These are phyloP conservation scores for Clitopilus passeckerianus DNA, from an alignment of 768 basidiomycete species.

Conservation along the genomic window DNA sequence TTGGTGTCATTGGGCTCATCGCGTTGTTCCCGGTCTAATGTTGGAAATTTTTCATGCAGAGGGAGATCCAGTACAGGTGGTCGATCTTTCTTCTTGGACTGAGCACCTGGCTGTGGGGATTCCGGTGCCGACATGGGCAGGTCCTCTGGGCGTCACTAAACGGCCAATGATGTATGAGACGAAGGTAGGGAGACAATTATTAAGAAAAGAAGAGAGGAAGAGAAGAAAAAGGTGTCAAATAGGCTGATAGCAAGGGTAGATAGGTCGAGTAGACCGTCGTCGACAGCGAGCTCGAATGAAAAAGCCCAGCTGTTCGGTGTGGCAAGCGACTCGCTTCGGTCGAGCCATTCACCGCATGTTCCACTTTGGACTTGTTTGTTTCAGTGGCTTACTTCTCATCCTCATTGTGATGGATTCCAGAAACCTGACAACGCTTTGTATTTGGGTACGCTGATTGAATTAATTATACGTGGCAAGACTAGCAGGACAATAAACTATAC, in stretches of 20 bases:
- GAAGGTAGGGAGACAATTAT: conserved; percentile 16
- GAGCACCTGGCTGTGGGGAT: conserved; percentile 32
- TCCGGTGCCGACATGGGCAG: conserved; percentile 38
- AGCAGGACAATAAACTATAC: too few relatives aligned
- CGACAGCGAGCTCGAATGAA: conserved; percentile 8
- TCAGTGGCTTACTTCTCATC: conserved; percentile 12
- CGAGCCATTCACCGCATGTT: conserved; percentile 30
- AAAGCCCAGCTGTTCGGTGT: conserved; percentile 12
- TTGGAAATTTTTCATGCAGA: conserved; percentile 27
- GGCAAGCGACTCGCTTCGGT: conserved; percentile 9
- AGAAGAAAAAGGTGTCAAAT: conserved; percentile 13
- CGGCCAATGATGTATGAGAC: background rate
- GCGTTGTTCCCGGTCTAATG: conserved; percentile 33
- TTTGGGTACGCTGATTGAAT: background rate
- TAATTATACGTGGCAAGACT: too few relatives aligned
- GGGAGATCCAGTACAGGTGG: conserved; percentile 48
- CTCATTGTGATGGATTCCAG: background rate
- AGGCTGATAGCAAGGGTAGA: conserved; percentile 7
- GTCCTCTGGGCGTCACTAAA: conserved; percentile 4
- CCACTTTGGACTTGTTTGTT: conserved; percentile 31
- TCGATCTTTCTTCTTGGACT: conserved; percentile 42
- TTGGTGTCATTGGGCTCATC: conserved; percentile 22
- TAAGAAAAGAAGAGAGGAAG: conserved; percentile 17
- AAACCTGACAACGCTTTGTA: background rate
- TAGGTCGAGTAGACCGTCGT: conserved; percentile 9